These are phyloP conservation scores for Pelargonium fulgidum DNA, from an alignment of 441 rosid species.

Conservation along the genomic window DNA sequence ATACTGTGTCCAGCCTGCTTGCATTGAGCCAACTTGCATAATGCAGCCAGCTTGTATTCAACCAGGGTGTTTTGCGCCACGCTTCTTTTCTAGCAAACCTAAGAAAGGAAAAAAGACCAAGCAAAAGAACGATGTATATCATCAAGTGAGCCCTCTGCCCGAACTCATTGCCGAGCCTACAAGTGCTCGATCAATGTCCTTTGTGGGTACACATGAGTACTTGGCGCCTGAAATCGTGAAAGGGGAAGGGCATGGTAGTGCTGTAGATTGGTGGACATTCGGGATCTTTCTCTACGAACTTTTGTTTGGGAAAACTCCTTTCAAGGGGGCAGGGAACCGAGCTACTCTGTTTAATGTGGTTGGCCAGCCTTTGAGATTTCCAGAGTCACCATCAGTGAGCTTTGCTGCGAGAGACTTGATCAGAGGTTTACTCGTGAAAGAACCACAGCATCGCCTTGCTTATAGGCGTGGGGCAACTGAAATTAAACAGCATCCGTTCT, in stretches of 20 bases:
- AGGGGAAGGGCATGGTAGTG: conserved; percentile 97
- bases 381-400: conserved; percentile 81
- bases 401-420: conserved; percentile 77
- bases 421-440: conserved; percentile 77
- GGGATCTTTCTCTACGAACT: conserved; percentile 86
- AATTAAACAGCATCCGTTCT: conserved; percentile 94
- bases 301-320: conserved; percentile 53
- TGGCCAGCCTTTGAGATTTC: conserved; percentile 81
- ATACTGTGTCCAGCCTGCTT: conserved; percentile 36
- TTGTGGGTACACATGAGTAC: conserved; percentile 95
- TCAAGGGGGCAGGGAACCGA: conserved; percentile 55
- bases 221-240: conserved; percentile 27
- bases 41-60: conserved; percentile 73
- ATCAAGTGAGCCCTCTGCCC: conserved; percentile 48
- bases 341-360: conserved; percentile 92
- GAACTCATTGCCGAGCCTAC: conserved; percentile 94
- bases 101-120: conserved; percentile 49
- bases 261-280: conserved; percentile 98
- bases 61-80: conserved; percentile 82
- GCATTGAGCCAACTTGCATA: conserved; percentile 68
- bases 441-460: conserved; percentile 84
- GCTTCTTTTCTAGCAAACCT: conserved; percentile 63
- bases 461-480: conserved; percentile 97
- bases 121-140: conserved; percentile 43
- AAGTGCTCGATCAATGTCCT: conserved; percentile 92